Conservation (phyloP, 2,329 filamentous ascomycete species). For the Pseudogymnoascus sp. region DNA sequence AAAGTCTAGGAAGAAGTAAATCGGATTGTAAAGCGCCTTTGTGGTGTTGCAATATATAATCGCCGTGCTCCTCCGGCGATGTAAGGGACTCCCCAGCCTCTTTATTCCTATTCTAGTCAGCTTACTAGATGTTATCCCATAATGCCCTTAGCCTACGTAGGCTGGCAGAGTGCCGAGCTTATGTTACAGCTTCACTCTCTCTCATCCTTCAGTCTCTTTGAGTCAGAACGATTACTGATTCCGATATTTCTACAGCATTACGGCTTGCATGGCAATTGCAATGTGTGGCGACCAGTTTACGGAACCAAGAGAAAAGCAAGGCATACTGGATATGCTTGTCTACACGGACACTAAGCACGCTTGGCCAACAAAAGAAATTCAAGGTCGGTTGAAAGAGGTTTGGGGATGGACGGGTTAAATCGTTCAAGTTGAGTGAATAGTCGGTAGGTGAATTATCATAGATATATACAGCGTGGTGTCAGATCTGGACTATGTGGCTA, state of each 20-base stretch:
- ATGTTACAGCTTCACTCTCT: no score
- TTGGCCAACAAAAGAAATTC: conserved; percentile 31
- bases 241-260: conserved; percentile 16
- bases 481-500: no score
- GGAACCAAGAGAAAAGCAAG: conserved; percentile 24
- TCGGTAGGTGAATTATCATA: no score
- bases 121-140: no score
- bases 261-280: conserved; percentile 27
- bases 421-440: no score
- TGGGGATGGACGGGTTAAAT: conserved; percentile 24
- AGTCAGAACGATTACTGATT: no score
- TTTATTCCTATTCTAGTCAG: no score
- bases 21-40: conserved; percentile 16
- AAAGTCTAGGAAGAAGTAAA: conserved; percentile 15
- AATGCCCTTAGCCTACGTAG: no score
- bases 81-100: conserved; percentile 4
- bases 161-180: no score
- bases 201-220: no score
- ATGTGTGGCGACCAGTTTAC: conserved; percentile 30
- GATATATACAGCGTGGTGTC: no score
- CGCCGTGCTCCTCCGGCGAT: conserved; percentile 20
- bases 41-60: conserved; percentile 19
- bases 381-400: conserved; percentile 25
- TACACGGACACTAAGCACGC: conserved; percentile 25
- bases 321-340: conserved; percentile 24